These are phyloP conservation scores for Fusarium concolor DNA, from an alignment of 2,329 filamentous ascomycete genomes.

Conservation along the genomic window DNA sequence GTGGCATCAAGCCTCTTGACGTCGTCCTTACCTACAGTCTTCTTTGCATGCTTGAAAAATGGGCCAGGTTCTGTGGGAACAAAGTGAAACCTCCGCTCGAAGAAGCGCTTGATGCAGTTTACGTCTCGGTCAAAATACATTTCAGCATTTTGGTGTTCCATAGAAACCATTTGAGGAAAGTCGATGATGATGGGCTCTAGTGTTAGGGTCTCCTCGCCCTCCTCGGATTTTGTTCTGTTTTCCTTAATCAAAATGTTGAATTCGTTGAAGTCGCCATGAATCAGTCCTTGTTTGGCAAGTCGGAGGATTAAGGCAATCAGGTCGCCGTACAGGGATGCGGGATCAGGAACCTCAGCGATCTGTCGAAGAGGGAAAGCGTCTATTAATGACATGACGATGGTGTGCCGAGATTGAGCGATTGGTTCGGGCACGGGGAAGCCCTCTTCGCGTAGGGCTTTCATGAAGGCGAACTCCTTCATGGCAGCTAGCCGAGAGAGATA, in stretches of 20 bases:
- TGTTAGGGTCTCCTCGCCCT: conserved; percentile 57
- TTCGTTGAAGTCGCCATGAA: conserved; percentile 99
- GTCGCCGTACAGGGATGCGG: conserved; percentile 88
- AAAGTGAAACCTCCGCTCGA: conserved; percentile 89
- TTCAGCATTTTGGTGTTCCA: conserved; percentile 92
- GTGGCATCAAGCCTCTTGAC: conserved; percentile 82
- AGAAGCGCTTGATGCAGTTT: conserved; percentile 94
- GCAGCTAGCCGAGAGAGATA: conserved; percentile 94
- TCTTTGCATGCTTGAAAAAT: conserved; percentile 85
- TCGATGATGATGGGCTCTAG: conserved; percentile 91
- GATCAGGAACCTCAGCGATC: conserved; percentile 84
- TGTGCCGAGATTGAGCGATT: conserved; percentile 90
- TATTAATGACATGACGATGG: conserved; percentile 94
- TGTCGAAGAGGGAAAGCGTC: conserved; percentile 93
- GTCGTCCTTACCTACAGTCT: conserved; percentile 73
- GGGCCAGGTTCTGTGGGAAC: conserved; percentile 84
- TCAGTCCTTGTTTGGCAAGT: conserved; percentile 86
- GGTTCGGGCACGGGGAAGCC: conserved; percentile 92
- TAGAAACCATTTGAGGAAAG: conserved; percentile 98
- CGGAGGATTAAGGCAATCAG: conserved; percentile 87
- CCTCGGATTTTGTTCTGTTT: conserved; percentile 57
- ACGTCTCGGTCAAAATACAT: conserved; percentile 99
- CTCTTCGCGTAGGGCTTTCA: conserved; percentile 85
- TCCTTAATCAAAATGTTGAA: conserved; percentile 98
- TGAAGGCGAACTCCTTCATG: conserved; percentile 94